Base-by-base conservation (phyloP, 1,139 yeast species). In the Diutina ranongensis region DNA sequence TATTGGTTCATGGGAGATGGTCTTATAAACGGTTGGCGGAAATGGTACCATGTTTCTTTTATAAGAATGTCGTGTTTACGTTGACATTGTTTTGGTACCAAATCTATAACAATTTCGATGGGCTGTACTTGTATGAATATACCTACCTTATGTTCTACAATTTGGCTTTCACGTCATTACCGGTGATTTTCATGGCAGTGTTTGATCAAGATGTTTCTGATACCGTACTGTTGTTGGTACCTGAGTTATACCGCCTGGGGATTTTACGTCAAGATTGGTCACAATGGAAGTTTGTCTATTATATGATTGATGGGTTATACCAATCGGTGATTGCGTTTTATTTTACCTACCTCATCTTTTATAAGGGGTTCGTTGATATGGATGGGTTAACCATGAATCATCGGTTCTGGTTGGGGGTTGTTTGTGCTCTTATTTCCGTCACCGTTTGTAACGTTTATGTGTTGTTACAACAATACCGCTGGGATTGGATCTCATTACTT, bases 1-100 rank as follows among this genome's bases (percentile, higher is more conserved):
- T 78, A 33, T 59, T 78, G 49, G 82, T 77, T 36, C 83, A 78
- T 55, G 83, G 83, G 12, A 64, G 81, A 53, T 78, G 83, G 83
- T 76, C 80, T 2, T 78, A 76, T 55, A 76, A 75, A 52, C 62
- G 83, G 55, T 65, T 78, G 47, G 75, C 81, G 1, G 81, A 76
- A 57, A 76, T 78, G 83, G 71, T 78, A 44, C 82, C 83, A 4
- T 75, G 80, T 58, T 78, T 78, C 60, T 78, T 78, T 55, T 78
- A 76, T 59, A 78, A 78, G 57, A 78, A 78, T 56, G 78, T 77
- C 44, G 76, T 75, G 19, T 78, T 76, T 58, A 76, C 80, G 3
- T 63, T 77, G 56, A 76, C 83, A 1, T 68, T 76, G 60, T 76
- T 78, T 62, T 78, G 82, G 81, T 78, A 59, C 52, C 82, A 82